These are phyloP conservation scores for Paecilomyces variotii DNA, from an alignment of 2,329 filamentous ascomycete species.

Conservation along the genomic window DNA sequence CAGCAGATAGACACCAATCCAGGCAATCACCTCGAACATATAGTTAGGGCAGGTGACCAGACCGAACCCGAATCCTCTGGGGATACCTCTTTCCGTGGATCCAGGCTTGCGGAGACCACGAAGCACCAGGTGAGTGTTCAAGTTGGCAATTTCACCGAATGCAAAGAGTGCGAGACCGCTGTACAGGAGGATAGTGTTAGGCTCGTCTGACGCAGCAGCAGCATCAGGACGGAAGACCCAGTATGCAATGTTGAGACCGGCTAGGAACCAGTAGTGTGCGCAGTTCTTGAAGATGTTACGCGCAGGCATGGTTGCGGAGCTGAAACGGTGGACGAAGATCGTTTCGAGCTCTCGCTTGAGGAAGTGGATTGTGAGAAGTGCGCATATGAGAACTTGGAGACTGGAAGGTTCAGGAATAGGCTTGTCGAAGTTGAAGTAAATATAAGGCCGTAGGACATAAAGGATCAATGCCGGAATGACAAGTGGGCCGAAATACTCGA, in stretches of 20 bases:
- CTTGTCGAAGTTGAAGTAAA: slow-evolving; percentile 52
- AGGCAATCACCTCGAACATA: slow-evolving; percentile 82
- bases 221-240: slow-evolving; percentile 75
- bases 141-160: slow-evolving; percentile 73
- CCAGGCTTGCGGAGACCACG: slow-evolving; percentile 68
- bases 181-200: slow-evolving; percentile 52
- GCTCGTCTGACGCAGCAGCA: slow-evolving; percentile 49
- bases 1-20: slow-evolving; percentile 73
- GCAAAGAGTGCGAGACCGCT: slow-evolving; percentile 63
- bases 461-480: slow-evolving; percentile 73
- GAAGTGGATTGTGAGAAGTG: slow-evolving; percentile 75
- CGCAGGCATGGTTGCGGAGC: slow-evolving; percentile 84
- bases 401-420: slow-evolving; percentile 48
- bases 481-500: slow-evolving; percentile 90
- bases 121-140: slow-evolving; percentile 70
- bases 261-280: slow-evolving; percentile 83
- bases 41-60: slow-evolving; percentile 96
- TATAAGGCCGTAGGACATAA: slow-evolving; percentile 61
- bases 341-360: slow-evolving; percentile 94
- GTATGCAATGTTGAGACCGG: slow-evolving; percentile 72
- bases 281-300: slow-evolving; percentile 92
- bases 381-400: slow-evolving; percentile 64
- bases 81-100: slow-evolving; percentile 81
- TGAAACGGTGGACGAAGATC: slow-evolving; percentile 90
- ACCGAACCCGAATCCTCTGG: slow-evolving; percentile 72